Base-by-base conservation (phyloP, 495 filamentous ascomycete genomes). In the Xylaria telfairii region DNA sequence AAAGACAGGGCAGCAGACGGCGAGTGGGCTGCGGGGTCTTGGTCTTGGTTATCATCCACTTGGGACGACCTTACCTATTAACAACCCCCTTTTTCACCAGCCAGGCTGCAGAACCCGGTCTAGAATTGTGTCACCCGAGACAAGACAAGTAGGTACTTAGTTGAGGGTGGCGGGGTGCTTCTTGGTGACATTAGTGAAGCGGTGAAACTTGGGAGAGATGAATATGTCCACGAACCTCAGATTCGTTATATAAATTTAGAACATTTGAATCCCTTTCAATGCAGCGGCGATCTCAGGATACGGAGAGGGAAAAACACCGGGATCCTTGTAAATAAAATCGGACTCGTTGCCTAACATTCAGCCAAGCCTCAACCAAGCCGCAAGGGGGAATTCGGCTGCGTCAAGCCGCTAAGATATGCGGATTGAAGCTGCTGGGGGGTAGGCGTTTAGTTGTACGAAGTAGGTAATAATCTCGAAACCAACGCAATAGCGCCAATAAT, bases 31-130 rank as follows among this genome's bases (percentile, higher is more conserved):
- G 64, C 64, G 64, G 64, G 64, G 64, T 66, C 64, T 54, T 24
- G 64, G 64, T 66, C 64, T 54, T 24, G 49, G 32, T 32, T 62
- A 13, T 62, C 62, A 24, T 39, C 42, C 30, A 53, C 62, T 49
- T 28, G 7, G 19, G 30, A 53, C 37, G n/a, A 34, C 44, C 46
- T 65, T 64, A 21, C 26, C 59, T 63, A 46, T 39, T 39, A 32
- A 32, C 41, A 62, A 42, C 24, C 61, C 64, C 64, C 64, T 34
- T 65, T 66, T 28, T 66, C 46, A 24, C 64, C 64, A 66, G 64
- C 54, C 64, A 66, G 64, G 64, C 64, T 53, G 21, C 32, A 34
- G 47, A 66, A 54, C 64, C 64, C 19, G 34, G 28, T 24, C 47
- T 54, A 53, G 64, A 39, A 24, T 7, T 39, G 63, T 66, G 34